Evolutionary conservation across 495 filamentous ascomycete species (phyloP).

Genomic region (Penicillium waksmanii): DNA sequence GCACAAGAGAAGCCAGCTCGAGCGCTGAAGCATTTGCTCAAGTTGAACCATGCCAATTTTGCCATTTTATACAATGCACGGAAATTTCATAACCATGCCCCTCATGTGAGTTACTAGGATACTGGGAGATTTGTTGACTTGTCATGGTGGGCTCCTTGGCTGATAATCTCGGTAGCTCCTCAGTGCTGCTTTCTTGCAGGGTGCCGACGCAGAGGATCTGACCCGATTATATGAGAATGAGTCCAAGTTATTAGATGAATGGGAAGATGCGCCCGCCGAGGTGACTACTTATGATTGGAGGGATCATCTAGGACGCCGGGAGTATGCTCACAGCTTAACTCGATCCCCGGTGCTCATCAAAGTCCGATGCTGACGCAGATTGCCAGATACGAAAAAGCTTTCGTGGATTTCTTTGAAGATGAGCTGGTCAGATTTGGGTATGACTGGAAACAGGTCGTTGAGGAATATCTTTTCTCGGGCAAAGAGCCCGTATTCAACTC

Average conservation of each 20-base stretch:
- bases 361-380: not conserved
- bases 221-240: constrained; percentile 80
- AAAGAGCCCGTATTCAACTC: constrained; percentile 77
- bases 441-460: constrained; percentile 79
- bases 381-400: constrained; percentile 80
- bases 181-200: constrained; percentile 80
- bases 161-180: constrained; percentile 55
- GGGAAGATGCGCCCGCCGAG: constrained; percentile 83
- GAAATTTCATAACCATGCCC: constrained; percentile 83
- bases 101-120: constrained; percentile 62
- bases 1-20: constrained; percentile 75
- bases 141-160: constrained; percentile 62
- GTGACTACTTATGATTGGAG: constrained; percentile 83
- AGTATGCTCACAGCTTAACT: constrained; percentile 40
- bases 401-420: constrained; percentile 91
- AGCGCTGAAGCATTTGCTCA: constrained; percentile 85
- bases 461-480: constrained; percentile 75
- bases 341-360: not conserved
- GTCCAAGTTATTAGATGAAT: constrained; percentile 71
- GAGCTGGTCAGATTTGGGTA: constrained; percentile 74
- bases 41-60: constrained; percentile 89
- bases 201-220: constrained; percentile 71
- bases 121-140: not conserved
- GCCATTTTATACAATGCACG: constrained; percentile 78
- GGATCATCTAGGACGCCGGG: constrained; percentile 73